Evolutionary conservation across 768 basidiomycete genomes (phyloP).

Genomic region (Tubosaeta sp.): DNA sequence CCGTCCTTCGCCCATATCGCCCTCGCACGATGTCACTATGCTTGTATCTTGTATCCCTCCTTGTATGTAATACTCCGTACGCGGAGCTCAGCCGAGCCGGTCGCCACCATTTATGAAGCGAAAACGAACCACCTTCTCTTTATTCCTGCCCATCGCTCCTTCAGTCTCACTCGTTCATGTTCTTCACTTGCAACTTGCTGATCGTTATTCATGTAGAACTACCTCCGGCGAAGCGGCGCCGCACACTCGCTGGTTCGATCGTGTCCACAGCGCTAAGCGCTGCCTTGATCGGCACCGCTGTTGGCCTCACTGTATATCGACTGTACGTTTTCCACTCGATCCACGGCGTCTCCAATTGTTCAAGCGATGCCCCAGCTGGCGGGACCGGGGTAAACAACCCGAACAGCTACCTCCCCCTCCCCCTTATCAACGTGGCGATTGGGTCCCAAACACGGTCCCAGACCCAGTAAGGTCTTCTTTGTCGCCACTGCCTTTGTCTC

Average conservation of each 20-base stretch:
- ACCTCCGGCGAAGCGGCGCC: constrained; percentile 73
- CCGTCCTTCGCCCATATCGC: constrained; percentile 23
- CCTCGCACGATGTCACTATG: neutral
- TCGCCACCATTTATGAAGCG: constrained; percentile 9
- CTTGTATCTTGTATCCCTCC: constrained; percentile 1
- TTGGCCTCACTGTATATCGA: constrained; percentile 82
- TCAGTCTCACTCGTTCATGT: constrained; percentile 25
- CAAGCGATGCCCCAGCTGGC: constrained; percentile 50
- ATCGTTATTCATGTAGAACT: constrained; percentile 60
- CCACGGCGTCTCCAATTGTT: neutral
- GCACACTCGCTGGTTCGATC: constrained; percentile 77
- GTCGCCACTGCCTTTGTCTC: constrained; percentile 8
- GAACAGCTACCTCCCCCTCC: constrained; percentile 51
- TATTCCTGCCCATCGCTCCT: constrained; percentile 5
- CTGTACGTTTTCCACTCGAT: constrained; percentile 49
- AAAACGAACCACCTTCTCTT: constrained; percentile 14
- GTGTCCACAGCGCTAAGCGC: constrained; percentile 81
- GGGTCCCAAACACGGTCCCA: constrained; percentile 39
- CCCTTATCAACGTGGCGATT: constrained; percentile 60
- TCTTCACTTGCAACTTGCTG: constrained; percentile 36
- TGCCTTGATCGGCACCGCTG: constrained; percentile 81
- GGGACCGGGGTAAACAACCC: constrained; percentile 63
- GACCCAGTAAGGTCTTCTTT: constrained; percentile 28
- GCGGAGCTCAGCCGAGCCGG: constrained; percentile 5
- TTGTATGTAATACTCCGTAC: constrained; percentile 14